Percentiles rank a stretch among this genome's conserved stretches.
Conservation (phyloP, 768 basidiomycete genomes). For the Pulveroboletus sp. region DNA sequence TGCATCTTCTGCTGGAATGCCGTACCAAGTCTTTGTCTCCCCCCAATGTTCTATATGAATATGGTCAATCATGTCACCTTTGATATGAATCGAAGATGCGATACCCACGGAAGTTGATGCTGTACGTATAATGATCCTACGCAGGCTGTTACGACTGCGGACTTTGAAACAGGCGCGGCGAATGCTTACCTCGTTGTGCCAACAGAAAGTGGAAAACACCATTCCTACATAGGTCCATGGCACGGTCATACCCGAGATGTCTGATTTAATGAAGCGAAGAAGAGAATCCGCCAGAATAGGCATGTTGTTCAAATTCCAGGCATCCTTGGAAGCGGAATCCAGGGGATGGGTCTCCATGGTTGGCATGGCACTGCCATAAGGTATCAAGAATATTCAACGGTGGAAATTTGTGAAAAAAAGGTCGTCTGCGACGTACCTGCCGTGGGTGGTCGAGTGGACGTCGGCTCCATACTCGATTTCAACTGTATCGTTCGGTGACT, state of each 20-base stretch:
- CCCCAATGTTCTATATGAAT: slow-evolving; percentile 87
- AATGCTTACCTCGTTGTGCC: slow-evolving; percentile 89
- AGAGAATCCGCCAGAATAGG: slow-evolving; percentile 91
- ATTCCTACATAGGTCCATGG: slow-evolving; percentile 99
- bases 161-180: slow-evolving; percentile 14
- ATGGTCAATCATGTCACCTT: slow-evolving; percentile 24
- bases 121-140: slow-evolving; percentile 97
- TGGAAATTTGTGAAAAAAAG: slow-evolving; percentile 18
- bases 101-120: slow-evolving; percentile 83
- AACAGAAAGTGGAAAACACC: slow-evolving; percentile 98
- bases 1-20: slow-evolving; percentile 92
- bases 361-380: slow-evolving; percentile 75
- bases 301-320: slow-evolving; percentile 98
- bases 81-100: slow-evolving; percentile 17
- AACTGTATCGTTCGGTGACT: slow-evolving; percentile 84
- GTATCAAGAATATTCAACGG: slow-evolving; percentile 24
- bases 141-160: slow-evolving; percentile 22
- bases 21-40: slow-evolving; percentile 99
- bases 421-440: slow-evolving; percentile 61
- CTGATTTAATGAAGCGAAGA: slow-evolving; percentile 94
- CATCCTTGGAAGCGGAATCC: slow-evolving; percentile 80
- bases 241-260: slow-evolving; percentile 99
- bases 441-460: slow-evolving; percentile 94
- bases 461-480: slow-evolving; percentile 99
- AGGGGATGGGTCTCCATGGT: slow-evolving; percentile 91